These are phyloP conservation scores for Acmispon strigosus DNA, from an alignment of 306 rosid genomes.

Conservation along the genomic window DNA sequence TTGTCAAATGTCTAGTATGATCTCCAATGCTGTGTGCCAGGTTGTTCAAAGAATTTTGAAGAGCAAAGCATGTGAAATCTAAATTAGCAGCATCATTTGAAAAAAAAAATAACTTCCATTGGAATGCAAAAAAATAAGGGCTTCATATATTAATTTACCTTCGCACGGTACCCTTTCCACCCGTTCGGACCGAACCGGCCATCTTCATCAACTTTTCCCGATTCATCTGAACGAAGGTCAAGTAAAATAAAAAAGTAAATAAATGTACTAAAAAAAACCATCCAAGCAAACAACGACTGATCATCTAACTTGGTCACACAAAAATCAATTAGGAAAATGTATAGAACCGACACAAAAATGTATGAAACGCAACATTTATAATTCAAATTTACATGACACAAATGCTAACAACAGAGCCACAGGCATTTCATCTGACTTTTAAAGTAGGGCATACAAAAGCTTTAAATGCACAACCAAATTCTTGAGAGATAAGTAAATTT, in stretches of 20 bases:
- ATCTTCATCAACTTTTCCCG: constrained; percentile 70
- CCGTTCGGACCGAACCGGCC: constrained; percentile 97
- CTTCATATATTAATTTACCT: constrained; percentile 36
- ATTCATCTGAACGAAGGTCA: constrained; percentile 55
- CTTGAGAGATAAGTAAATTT: not conserved
- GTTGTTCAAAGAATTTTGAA: not conserved
- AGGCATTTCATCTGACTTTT: not conserved
- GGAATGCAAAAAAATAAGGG: not conserved
- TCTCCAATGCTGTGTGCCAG: not conserved
- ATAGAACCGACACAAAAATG: not conserved
- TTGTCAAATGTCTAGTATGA: not conserved
- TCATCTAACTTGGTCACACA: too few species aligned
- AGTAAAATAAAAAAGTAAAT: not conserved
- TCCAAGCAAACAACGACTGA: not conserved
- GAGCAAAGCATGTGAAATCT: not conserved
- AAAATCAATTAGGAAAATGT: not conserved
- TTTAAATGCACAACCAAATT: not conserved
- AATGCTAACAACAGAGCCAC: not conserved
- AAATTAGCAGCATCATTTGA: not conserved
- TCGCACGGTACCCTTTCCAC: constrained; percentile 93
- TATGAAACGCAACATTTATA: not conserved
- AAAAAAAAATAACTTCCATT: not conserved
- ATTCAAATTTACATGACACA: not conserved
- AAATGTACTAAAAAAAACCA: not conserved
- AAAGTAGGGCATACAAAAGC: not conserved